phyloP scores from a whole-genome alignment of 441 rosid species.

The Gossypium laxum region DNA sequence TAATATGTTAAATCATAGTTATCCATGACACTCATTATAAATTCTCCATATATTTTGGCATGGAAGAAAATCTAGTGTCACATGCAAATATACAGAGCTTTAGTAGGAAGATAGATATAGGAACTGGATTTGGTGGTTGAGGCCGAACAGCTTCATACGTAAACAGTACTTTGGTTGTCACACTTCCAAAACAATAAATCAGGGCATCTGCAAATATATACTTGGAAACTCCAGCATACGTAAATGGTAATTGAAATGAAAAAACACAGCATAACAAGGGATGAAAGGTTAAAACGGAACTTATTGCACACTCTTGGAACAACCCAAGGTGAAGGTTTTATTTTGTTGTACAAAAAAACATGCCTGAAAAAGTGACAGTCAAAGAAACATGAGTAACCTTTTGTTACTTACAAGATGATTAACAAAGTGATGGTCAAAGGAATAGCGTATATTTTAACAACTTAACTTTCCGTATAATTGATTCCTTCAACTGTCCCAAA shows the following conservation, averaged over 20 bases:
- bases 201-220: too few relatives aligned
- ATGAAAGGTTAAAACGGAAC: background rate
- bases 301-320: background rate
- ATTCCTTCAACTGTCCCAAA: conserved; percentile 27
- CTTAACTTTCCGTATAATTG: conserved; percentile 11
- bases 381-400: conserved; percentile 7
- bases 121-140: conserved; percentile 1
- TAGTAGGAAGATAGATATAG: background rate
- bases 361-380: background rate
- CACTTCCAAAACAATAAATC: too few relatives aligned
- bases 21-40: background rate
- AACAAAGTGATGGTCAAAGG: conserved; percentile 10
- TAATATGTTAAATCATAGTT: conserved; percentile 9
- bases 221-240: too few relatives aligned
- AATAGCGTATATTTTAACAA: background rate
- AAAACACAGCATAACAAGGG: too few relatives aligned
- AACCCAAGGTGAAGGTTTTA: background rate
- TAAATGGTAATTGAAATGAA: too few relatives aligned
- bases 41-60: background rate
- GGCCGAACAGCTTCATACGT: background rate
- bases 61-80: conserved; percentile 2
- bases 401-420: background rate
- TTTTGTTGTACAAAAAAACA: background rate
- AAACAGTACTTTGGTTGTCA: background rate
- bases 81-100: background rate